Percentiles rank a stretch among this genome's conserved stretches.
Conservation (phyloP, 2,329 filamentous ascomycete species). For the Trichoderma endophyticum region DNA sequence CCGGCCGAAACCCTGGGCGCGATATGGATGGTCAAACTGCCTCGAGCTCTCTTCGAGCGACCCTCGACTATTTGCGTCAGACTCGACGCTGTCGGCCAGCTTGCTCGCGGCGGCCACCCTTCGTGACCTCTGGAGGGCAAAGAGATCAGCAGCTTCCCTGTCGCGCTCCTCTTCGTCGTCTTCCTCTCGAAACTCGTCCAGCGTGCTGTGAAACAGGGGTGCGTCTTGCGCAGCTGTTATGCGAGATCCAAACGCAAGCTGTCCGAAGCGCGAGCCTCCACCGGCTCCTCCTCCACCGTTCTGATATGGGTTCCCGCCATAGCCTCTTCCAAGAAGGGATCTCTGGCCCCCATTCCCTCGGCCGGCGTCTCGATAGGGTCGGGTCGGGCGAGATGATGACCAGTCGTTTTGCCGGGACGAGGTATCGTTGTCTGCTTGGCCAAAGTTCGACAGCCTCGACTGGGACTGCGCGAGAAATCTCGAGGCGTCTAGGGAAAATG, state of each 20-base stretch:
- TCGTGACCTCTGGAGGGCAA: slow-evolving; percentile 84
- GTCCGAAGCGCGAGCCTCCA: slow-evolving; percentile 68
- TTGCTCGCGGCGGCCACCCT: slow-evolving; percentile 82
- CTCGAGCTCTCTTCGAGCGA: slow-evolving; percentile 35
- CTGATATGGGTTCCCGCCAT: slow-evolving; percentile 75
- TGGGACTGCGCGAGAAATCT: slow-evolving; percentile 95
- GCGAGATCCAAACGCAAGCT: slow-evolving; percentile 70
- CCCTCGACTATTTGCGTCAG: slow-evolving; percentile 52
- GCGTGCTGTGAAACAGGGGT: slow-evolving; percentile 88
- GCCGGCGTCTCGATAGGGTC: slow-evolving; percentile 32
- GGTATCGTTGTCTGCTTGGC: slow-evolving; percentile 51
- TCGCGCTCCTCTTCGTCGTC: slow-evolving; percentile 91
- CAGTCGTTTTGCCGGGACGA: slow-evolving; percentile 32
- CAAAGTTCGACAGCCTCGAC: slow-evolving; percentile 75
- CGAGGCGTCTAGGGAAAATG: slow-evolving; percentile 72
- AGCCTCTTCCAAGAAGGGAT: slow-evolving; percentile 44
- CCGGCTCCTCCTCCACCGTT: slow-evolving; percentile 54
- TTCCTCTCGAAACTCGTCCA: slow-evolving; percentile 87
- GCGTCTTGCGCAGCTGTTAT: slow-evolving; percentile 71
- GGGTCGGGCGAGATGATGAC: slow-evolving; percentile 35
- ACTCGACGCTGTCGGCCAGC: slow-evolving; percentile 80
- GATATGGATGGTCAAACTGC: slow-evolving; percentile 35
- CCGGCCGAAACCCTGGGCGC: slow-evolving; percentile 45
- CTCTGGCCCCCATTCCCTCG: slow-evolving; percentile 34
- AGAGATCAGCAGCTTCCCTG: slow-evolving; percentile 88